Conservation (phyloP, 2,329 filamentous ascomycete species). For the Fonsecaea pedrosoi region DNA sequence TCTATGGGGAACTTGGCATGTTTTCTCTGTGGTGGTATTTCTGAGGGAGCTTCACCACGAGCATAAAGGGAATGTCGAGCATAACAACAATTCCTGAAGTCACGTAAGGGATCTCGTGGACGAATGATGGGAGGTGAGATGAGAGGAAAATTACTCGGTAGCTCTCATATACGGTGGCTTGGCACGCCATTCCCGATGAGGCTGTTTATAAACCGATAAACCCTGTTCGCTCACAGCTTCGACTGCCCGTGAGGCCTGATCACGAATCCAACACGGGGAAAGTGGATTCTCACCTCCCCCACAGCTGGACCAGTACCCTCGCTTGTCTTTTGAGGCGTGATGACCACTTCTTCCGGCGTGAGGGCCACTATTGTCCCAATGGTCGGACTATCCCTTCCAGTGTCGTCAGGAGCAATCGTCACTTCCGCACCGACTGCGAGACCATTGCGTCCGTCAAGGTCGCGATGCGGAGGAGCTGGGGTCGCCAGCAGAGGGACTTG, state of each 20-base stretch:
- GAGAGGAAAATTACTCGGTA: background rate
- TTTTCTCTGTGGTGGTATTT: too few species aligned
- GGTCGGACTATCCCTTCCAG: slow-evolving; percentile 33
- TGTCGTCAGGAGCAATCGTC: slow-evolving; percentile 38
- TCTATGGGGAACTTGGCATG: too few species aligned
- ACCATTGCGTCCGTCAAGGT: slow-evolving; percentile 34
- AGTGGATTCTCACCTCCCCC: slow-evolving; percentile 29
- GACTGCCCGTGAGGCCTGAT: slow-evolving; percentile 15
- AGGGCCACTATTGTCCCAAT: slow-evolving; percentile 32
- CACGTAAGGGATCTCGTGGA: too few species aligned
- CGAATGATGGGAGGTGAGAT: background rate
- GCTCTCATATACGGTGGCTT: background rate
- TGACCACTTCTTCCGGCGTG: slow-evolving; percentile 37
- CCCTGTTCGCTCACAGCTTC: slow-evolving; percentile 10
- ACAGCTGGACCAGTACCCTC: slow-evolving; percentile 9
- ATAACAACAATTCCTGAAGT: too few species aligned
- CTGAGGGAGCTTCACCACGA: too few species aligned
- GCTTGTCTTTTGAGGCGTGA: slow-evolving; percentile 22
- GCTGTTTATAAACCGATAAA: background rate
- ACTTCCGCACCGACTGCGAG: slow-evolving; percentile 29
- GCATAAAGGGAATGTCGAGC: too few species aligned
- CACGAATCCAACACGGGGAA: slow-evolving; percentile 32
- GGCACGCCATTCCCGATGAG: background rate
- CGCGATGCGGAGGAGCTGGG: slow-evolving; percentile 18
- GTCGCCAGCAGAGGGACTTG: slow-evolving; percentile 32